Evolutionary conservation across 2,329 filamentous ascomycete genomes (phyloP), one percentile per base, ranked within the genome.

Genomic region (Paecilomyces variotii): DNA sequence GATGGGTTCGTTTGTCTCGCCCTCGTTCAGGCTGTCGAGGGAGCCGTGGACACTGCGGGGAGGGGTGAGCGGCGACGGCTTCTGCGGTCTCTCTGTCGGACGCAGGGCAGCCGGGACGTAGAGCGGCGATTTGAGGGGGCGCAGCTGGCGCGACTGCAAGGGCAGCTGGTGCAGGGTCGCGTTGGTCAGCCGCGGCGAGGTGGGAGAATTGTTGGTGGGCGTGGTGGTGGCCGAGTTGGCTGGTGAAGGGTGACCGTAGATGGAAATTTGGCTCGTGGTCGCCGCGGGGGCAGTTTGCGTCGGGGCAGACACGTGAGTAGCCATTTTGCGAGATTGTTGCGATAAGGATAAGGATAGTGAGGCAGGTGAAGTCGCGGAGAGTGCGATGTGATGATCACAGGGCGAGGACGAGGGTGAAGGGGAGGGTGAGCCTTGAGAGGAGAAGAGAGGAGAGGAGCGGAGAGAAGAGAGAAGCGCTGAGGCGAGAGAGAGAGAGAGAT

Each of bases 101-200:
- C 85, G 79, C 61, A 87, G 74, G 6, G 81, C 84, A 10, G 85
- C 85, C 26, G 85, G 85, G 25, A 86, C 80, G 67, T 87, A 87
- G 56, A 86, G 76, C 32, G 84, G 84, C 25, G 80, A 79, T 70
- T 85, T 84, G 54, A 80, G 79, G 25, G 82, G 82, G 57, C 83
- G 81, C 59, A 86, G 73, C 72, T 86, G 83, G 61, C 81, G 80
- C 26, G 78, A 77, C 61, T 82, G 80, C 53, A 77, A 62, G 2
- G 74, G 75, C 9, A 75, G 65, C 55, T 68, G 69, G 60, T 73
- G 69, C 14, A 72, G 63, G 0, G 69, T 60, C n/a, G 71, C 67
- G n/a, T 68, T 69, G n/a, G 70, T 64, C 55, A 74, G 68, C 26
- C 76, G 77, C 54, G 81, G 80, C 5, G 81, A 80, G 19, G 79